These are phyloP conservation scores for Pseudohyphozyma bogoriensis DNA, from an alignment of 768 basidiomycete genomes.

Conservation along the genomic window DNA sequence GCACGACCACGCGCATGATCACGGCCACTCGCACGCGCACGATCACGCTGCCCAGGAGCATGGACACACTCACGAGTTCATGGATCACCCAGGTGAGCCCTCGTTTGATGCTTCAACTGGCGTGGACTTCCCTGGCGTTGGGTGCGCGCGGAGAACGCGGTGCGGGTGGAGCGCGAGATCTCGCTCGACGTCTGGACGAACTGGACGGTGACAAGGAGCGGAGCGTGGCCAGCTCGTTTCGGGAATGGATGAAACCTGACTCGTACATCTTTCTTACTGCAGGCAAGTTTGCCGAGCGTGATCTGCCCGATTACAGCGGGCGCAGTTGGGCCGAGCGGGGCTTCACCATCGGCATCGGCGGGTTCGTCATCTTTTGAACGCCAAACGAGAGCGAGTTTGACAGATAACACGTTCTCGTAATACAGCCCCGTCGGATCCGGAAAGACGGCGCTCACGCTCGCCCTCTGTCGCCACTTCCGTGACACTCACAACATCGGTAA, in stretches of 20 bases:
- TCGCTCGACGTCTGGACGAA: not conserved
- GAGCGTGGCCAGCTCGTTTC: no score
- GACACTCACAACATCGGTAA: constrained; percentile 82
- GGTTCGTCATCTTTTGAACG: constrained; percentile 47
- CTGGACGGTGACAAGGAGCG: no score
- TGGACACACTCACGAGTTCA: constrained; percentile 87
- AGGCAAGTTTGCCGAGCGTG: constrained; percentile 89
- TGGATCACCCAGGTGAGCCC: constrained; percentile 78
- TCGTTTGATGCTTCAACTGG: not conserved
- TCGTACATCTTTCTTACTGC: not conserved
- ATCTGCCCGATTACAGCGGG: constrained; percentile 73
- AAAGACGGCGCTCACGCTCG: constrained; percentile 88
- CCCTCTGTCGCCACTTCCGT: constrained; percentile 70
- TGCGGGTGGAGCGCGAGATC: no score
- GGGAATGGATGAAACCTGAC: not conserved
- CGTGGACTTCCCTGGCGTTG: not conserved
- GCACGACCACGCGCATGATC: constrained; percentile 18
- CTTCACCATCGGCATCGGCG: constrained; percentile 96
- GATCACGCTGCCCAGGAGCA: constrained; percentile 53
- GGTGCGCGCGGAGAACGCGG: no score
- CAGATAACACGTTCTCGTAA: not conserved
- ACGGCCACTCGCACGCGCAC: constrained; percentile 39
- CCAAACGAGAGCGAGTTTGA: not conserved
- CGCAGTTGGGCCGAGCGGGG: constrained; percentile 86
- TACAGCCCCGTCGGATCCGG: constrained; percentile 90